Evolutionary conservation across 2,329 filamentous ascomycete species (phyloP), one percentile per base, ranked within the genome.

Genomic region (Diaporthe ilicicola): DNA sequence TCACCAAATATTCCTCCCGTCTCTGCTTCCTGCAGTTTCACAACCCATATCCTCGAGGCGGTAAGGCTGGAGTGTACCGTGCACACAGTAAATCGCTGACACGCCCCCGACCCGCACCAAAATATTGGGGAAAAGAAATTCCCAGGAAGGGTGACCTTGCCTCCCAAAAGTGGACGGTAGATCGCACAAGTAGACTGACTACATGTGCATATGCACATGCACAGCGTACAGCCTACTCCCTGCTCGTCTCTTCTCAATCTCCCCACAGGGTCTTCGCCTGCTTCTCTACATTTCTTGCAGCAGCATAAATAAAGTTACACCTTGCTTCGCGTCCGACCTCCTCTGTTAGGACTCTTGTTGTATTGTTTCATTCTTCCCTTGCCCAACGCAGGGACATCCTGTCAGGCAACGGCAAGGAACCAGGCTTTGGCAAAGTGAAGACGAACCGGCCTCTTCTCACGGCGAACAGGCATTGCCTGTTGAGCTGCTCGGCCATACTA

Each of bases 231-330:
- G 19, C 15, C 24, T 46, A 62, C 27, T 34, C 24, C 56, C 10
- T 37, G 19, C 42, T 24, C 56, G n/a, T 24, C 59, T 29, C 13
- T 19, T 34, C 15, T 17, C 19, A 19, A 32, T 34, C 24, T 34
- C 42, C 42, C 27, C 44, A 34, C 29, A 48, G 34, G 27, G 59
- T 48, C 42, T 34, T 24, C 12, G 27, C 42, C 42, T 48, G 27
- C n/a, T 48, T 13, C 29, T 32, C 59, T 27, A 62, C 42, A 48
- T 42, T 6, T 27, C 59, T 48, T 9, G 42, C 42, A 48, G 10
- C 59, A 12, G 59, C 59, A 62, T 48, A 48, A 62, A 62, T 62
- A 62, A 62, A 62, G 42, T 62, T 62, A 17, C 27, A 22, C 27
- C 59, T 9, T 62, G 42, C 59, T 48, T 62, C 59, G 59, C 59